Percentiles rank a stretch among this genome's conserved stretches.
phyloP scores from a whole-genome alignment of 352 stramenopile species.

The Globisporangium cederbergense region DNA sequence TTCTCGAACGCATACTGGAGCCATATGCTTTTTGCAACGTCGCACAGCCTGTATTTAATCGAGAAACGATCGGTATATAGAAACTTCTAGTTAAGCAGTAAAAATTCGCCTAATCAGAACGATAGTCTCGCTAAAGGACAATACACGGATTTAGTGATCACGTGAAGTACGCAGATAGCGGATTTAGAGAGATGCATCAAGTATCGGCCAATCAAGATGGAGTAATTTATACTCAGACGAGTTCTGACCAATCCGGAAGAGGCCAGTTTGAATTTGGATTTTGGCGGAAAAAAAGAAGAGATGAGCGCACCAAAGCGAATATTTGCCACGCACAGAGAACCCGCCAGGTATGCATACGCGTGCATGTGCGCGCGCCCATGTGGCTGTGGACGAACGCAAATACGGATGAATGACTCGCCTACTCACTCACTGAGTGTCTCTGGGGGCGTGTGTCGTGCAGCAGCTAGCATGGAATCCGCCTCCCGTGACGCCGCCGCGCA shows the following conservation, averaged over 20 bases:
- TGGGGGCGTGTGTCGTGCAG: neutral
- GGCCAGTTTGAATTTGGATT: neutral
- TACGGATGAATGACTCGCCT: neutral
- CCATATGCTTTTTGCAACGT: too few relatives aligned
- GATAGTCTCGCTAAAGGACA: too few relatives aligned
- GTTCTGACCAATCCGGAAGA: neutral
- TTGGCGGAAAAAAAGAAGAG: neutral
- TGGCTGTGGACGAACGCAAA: neutral
- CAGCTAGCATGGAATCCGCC: conserved; percentile 1
- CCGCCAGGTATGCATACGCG: neutral
- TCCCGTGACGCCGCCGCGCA: conserved; percentile 14
- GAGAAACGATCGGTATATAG: too few relatives aligned
- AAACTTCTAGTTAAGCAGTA: too few relatives aligned
- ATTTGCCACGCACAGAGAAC: neutral
- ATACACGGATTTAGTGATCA: too few relatives aligned
- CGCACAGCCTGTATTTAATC: too few relatives aligned
- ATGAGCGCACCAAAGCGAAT: neutral
- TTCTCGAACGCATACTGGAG: too few relatives aligned
- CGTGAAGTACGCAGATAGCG: too few relatives aligned
- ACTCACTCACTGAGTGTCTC: neutral
- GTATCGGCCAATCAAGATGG: too few relatives aligned
- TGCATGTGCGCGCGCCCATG: neutral
- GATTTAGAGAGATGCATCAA: too few relatives aligned
- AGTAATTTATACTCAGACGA: too few relatives aligned
- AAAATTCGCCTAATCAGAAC: too few relatives aligned